These are phyloP conservation scores for Trametes cubensis DNA, from an alignment of 768 basidiomycete species.

Conservation along the genomic window DNA sequence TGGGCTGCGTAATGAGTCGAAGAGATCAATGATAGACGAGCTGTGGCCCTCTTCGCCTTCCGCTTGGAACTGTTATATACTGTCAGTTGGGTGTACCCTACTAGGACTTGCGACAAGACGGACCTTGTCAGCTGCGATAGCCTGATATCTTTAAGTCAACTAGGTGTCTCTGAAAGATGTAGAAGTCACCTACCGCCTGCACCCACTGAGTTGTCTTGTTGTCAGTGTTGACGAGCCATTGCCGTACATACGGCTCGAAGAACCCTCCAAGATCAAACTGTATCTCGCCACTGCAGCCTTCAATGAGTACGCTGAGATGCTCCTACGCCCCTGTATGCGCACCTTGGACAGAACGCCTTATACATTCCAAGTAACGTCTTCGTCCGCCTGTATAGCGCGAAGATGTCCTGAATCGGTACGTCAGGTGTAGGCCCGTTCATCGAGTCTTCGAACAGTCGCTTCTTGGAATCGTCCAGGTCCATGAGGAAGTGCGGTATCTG, in stretches of 20 bases:
- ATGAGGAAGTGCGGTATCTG: conserved; percentile 64
- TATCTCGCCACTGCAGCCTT: conserved; percentile 48
- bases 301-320: neutral
- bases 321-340: conserved; percentile 33
- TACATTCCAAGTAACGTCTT: conserved; percentile 80
- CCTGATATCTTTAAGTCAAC: conserved; percentile 43
- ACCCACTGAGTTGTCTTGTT: conserved; percentile 94
- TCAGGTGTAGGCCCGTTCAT: conserved; percentile 88
- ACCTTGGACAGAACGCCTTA: conserved; percentile 80
- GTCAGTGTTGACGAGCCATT: conserved; percentile 89
- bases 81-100: conserved; percentile 6
- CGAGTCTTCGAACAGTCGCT: conserved; percentile 77
- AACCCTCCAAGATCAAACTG: conserved; percentile 73
- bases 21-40: conserved; percentile 96
- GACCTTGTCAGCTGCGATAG: conserved; percentile 83
- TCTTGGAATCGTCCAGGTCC: conserved; percentile 70
- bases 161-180: neutral
- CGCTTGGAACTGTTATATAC: conserved; percentile 64
- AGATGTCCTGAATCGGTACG: conserved; percentile 88
- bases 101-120: neutral
- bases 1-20: conserved; percentile 90
- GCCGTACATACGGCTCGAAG: conserved; percentile 86
- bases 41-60: conserved; percentile 83
- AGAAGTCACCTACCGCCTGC: conserved; percentile 63
- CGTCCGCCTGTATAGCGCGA: conserved; percentile 80